Conservation (phyloP, 345 rosid genomes). For the Murraya koenigii region DNA sequence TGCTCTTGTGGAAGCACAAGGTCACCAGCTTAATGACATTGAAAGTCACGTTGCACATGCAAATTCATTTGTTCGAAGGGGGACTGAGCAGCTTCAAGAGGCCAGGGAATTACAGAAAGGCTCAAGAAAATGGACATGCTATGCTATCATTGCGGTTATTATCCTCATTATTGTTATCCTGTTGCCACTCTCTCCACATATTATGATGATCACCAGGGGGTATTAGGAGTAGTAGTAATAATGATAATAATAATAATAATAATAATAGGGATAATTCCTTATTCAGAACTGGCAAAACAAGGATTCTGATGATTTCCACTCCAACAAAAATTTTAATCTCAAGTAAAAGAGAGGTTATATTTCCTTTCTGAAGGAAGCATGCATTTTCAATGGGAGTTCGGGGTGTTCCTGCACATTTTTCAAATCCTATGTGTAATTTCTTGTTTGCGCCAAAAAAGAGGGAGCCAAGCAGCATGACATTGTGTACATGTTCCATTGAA, state of each 20-base stretch:
- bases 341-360: not conserved
- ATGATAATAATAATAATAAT: no score
- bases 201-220: not conserved
- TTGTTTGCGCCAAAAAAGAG: not conserved
- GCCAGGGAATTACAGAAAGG: constrained; percentile 72
- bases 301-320: constrained; percentile 9
- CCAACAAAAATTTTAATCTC: not conserved
- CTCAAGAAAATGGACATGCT: constrained; percentile 76
- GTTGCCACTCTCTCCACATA: constrained; percentile 44
- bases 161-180: constrained; percentile 42
- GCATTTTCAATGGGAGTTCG: not conserved
- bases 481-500: not conserved
- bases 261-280: not conserved
- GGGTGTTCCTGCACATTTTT: not conserved
- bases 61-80: constrained; percentile 70
- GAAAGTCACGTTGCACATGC: constrained; percentile 84
- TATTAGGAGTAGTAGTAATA: not conserved
- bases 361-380: not conserved
- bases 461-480: not conserved
- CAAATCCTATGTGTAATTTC: not conserved
- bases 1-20: constrained; percentile 76
- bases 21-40: constrained; percentile 80
- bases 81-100: constrained; percentile 61
- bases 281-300: not conserved
- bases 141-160: constrained; percentile 48